A percentile compares a stretch with the other conserved stretches of the same genome.
Conservation (phyloP, 1,284 basidiomycete species). For the Stereum hirsutum region DNA sequence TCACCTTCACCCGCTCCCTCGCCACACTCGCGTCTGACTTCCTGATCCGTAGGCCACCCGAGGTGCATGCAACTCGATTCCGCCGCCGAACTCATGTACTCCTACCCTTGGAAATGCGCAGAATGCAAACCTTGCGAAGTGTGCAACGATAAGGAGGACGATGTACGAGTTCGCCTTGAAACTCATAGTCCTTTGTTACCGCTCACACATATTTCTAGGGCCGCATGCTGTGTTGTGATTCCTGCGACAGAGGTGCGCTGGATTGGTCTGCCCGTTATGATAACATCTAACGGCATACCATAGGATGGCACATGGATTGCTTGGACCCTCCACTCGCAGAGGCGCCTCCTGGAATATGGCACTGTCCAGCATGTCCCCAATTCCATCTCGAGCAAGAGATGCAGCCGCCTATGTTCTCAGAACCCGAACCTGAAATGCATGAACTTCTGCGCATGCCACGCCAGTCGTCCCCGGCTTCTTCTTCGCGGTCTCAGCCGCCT, state of each 20-base stretch:
- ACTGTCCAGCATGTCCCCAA: constrained; percentile 54
- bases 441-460: constrained; percentile 11
- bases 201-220: constrained; percentile 37
- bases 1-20: background rate
- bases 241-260: constrained; percentile 79
- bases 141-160: constrained; percentile 80
- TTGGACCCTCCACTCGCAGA: constrained; percentile 65
- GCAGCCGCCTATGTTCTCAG: too few relatives aligned
- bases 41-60: constrained; percentile 54
- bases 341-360: constrained; percentile 70
- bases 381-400: too few relatives aligned
- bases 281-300: constrained; percentile 15
- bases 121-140: constrained; percentile 94
- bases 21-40: background rate
- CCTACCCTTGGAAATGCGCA: constrained; percentile 84
- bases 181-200: constrained; percentile 5
- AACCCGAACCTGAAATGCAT: too few relatives aligned
- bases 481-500: constrained; percentile 27
- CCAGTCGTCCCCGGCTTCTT: constrained; percentile 39
- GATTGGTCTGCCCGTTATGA: constrained; percentile 29
- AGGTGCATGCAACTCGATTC: constrained; percentile 59
- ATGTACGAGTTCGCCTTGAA: constrained; percentile 43
- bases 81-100: constrained; percentile 44
- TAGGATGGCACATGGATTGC: constrained; percentile 88
- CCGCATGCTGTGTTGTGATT: constrained; percentile 87